Evolutionary conservation across 2,329 filamentous ascomycete species (phyloP).

Genomic region (Trichophyton schoenleinii): DNA sequence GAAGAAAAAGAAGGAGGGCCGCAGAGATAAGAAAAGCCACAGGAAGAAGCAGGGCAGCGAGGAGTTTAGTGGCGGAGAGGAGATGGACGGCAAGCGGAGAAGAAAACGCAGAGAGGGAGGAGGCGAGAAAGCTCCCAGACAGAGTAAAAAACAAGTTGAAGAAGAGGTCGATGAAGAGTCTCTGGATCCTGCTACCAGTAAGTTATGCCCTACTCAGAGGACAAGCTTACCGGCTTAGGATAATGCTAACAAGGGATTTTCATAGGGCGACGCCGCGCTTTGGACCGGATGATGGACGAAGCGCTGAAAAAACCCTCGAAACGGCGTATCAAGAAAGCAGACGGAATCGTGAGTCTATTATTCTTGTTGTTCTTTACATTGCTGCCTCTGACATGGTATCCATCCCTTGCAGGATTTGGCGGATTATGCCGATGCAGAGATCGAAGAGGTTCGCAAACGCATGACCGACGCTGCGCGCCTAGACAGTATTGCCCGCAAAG

Average conservation of each 20-base stretch:
- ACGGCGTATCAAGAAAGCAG: slow-evolving; percentile 60
- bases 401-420: slow-evolving; percentile 58
- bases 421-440: slow-evolving; percentile 77
- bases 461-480: slow-evolving; percentile 86
- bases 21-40: slow-evolving; percentile 51
- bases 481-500: slow-evolving; percentile 70
- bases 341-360: slow-evolving; percentile 59
- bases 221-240: background rate
- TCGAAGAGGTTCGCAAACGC: slow-evolving; percentile 70
- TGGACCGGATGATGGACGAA: slow-evolving; percentile 78
- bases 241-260: background rate
- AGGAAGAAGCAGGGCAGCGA: slow-evolving; percentile 54
- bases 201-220: slow-evolving; percentile 22
- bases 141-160: slow-evolving; percentile 42
- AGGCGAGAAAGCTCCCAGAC: slow-evolving; percentile 30
- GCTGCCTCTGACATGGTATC: slow-evolving; percentile 19
- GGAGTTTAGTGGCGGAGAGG: slow-evolving; percentile 39
- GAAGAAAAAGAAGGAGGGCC: slow-evolving; percentile 53
- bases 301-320: slow-evolving; percentile 71
- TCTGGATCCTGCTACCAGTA: slow-evolving; percentile 71
- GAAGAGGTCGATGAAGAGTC: slow-evolving; percentile 60
- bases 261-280: slow-evolving; percentile 58
- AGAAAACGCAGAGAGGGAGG: slow-evolving; percentile 34
- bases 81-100: slow-evolving; percentile 42
- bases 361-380: background rate